phyloP scores from a whole-genome alignment of 352 stramenopile species.

The Phytophthora kernoviae region DNA sequence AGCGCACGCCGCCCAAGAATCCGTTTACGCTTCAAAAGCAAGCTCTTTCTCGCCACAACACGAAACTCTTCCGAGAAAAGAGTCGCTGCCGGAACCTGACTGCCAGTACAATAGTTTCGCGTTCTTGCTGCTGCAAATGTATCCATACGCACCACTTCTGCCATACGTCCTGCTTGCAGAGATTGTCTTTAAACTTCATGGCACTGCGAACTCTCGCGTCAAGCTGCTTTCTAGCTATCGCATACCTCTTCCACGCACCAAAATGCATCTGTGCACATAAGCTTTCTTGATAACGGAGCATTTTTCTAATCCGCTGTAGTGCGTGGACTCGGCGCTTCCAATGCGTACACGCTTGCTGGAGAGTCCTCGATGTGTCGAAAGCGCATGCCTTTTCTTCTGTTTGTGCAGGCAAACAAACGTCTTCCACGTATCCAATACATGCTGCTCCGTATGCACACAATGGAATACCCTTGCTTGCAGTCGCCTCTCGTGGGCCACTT shows the following conservation, averaged over 20 bases:
- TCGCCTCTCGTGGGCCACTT: conserved; percentile 6
- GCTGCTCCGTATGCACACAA: conserved; percentile 21
- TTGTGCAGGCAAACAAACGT: conserved; percentile 10
- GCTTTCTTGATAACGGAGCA: conserved; percentile 41
- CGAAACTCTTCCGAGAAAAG: conserved; percentile 40
- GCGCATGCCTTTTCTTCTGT: conserved; percentile 8
- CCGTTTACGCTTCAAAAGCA: conserved; percentile 28
- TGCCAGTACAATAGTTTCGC: conserved; percentile 36
- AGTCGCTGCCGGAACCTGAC: conserved; percentile 43
- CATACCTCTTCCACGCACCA: conserved; percentile 45
- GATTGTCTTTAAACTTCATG: conserved; percentile 34
- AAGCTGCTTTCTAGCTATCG: conserved; percentile 28
- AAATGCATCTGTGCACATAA: conserved; percentile 50
- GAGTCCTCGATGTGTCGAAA: conserved; percentile 15
- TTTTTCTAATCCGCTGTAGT: conserved; percentile 38
- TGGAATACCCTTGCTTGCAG: conserved; percentile 32
- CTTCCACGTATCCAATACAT: conserved; percentile 5
- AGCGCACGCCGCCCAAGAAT: conserved; percentile 10
- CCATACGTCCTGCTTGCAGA: conserved; percentile 36
- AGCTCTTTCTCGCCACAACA: conserved; percentile 29
- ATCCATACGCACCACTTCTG: conserved; percentile 41
- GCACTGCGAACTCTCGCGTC: conserved; percentile 29
- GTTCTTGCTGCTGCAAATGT: conserved; percentile 14
- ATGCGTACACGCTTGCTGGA: conserved; percentile 2
- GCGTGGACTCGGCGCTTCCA: conserved; percentile 39